Evolutionary conservation across 2,329 filamentous ascomycete genomes (phyloP).

Genomic region (Fusarium sambucinum): DNA sequence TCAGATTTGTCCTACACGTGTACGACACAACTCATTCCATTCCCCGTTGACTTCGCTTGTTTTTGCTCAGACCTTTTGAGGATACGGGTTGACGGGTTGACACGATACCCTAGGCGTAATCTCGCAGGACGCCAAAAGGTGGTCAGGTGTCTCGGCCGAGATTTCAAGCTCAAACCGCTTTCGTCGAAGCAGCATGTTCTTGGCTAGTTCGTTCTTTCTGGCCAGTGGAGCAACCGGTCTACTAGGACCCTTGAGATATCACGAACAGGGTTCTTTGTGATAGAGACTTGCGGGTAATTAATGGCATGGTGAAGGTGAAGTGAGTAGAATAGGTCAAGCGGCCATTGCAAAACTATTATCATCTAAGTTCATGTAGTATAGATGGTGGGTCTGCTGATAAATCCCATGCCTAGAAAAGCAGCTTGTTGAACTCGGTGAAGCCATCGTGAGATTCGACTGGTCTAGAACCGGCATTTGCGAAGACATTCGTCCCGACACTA

Average conservation of each 20-base stretch:
- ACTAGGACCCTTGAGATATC: conserved; percentile 10
- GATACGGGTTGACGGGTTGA: background rate
- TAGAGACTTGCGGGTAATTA: conserved; percentile 5
- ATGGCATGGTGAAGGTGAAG: background rate
- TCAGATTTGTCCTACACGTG: conserved; percentile 24
- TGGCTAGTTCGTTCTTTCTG: conserved; percentile 14
- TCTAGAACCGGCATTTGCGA: conserved; percentile 37
- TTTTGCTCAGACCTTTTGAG: background rate
- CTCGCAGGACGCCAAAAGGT: conserved; percentile 11
- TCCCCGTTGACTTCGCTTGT: background rate
- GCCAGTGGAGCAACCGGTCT: conserved; percentile 14
- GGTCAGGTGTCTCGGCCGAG: conserved; percentile 44
- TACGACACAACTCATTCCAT: conserved; percentile 1
- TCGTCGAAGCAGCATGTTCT: conserved; percentile 38
- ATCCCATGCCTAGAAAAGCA: conserved; percentile 13
- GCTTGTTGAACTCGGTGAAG: conserved; percentile 29
- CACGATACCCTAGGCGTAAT: conserved; percentile 14
- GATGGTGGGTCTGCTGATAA: conserved; percentile 32
- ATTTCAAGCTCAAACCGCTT: conserved; percentile 36
- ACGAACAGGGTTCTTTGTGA: conserved; percentile 10
- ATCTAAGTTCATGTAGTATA: conserved; percentile 10
- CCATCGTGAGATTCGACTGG: conserved; percentile 36
- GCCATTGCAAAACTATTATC: conserved; percentile 3
- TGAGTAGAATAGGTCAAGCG: conserved; percentile 5
- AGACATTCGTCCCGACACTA: conserved; percentile 11